A percentile compares a stretch with the other conserved stretches of the same genome.
These are phyloP conservation scores for Calocybe gambosa DNA, from an alignment of 1,284 basidiomycete genomes.

Conservation along the genomic window DNA sequence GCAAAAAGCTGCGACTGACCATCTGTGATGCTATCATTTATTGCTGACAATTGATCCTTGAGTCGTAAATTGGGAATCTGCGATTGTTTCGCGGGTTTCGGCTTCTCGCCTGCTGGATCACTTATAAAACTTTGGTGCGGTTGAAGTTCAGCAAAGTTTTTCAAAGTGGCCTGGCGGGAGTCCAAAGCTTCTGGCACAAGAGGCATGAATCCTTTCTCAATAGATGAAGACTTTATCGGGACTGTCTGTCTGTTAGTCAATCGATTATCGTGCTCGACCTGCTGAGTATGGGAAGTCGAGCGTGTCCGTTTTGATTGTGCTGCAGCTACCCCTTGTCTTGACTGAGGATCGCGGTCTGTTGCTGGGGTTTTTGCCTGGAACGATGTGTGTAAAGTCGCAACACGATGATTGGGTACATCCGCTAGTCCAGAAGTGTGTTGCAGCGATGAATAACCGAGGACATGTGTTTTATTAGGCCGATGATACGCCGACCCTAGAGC, in stretches of 20 bases:
- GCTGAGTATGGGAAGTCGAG: not conserved
- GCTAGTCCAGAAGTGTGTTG: not conserved
- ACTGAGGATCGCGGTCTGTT: not conserved
- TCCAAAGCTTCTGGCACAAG: not conserved
- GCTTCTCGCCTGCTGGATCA: not conserved
- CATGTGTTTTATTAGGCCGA: constrained; percentile 2
- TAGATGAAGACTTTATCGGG: not conserved
- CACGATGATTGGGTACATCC: not conserved
- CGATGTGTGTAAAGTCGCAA: not conserved
- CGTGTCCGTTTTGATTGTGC: not conserved
- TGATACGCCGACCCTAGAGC: constrained; percentile 10
- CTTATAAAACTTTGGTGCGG: not conserved
- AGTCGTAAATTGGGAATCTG: not conserved
- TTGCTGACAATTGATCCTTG: not conserved
- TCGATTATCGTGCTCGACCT: not conserved
- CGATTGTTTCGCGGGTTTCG: not conserved
- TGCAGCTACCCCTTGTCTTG: not conserved
- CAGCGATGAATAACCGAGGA: not conserved
- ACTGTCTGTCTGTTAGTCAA: not conserved
- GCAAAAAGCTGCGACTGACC: not conserved
- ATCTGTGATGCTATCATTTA: not conserved
- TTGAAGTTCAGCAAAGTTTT: not conserved
- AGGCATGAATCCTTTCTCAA: not conserved
- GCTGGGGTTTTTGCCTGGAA: not conserved
- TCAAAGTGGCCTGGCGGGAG: not conserved